Evolutionary conservation across 1,139 yeast species (phyloP), one percentile per base, ranked within the genome.

Genomic region (Diutina catenulata): DNA sequence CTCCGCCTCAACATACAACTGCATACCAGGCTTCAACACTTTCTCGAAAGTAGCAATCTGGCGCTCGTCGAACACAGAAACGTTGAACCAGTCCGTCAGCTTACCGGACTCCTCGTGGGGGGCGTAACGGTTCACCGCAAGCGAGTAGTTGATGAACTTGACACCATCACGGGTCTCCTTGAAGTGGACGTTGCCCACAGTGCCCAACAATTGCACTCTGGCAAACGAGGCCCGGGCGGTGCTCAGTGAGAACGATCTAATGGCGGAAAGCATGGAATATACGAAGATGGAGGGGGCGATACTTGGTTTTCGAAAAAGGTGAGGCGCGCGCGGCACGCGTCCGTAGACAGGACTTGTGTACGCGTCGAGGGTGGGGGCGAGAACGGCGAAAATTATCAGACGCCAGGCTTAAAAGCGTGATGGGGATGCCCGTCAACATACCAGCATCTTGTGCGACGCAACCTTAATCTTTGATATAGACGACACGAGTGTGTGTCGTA

Each of bases 1-100:
- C 42, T 59, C 64, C 43, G 65, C 65, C 46, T 67, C 71, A 37
- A 64, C 72, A 39, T 47, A 56, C 48, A 67, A 53, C 46, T 58
- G 62, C 45, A 60, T 62, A 37, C 73, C 73, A 21, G 64, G 64
- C 43, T 57, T 59, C 52, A 67, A 53, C 46, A 58, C 55, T 42
- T 57, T 57, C 45, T 62, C 63, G 53, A 65, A 64, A 39, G 61
- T 57, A 23, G 48, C 40, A 25, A 64, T 52, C 40, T 64, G 70
- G 39, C 50, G 49, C 28, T 64, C 70, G 45, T 62, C 59, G 49
- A 66, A 67, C 5, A 60, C 70, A 36, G 62, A 48, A 37, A 67
- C 50, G 41, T 60, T 64, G 53, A 50, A 65, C 72, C 71, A 67
- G 43, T 64, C 68, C 39, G 55, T 45, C 42, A 45, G 48, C 37